These are phyloP conservation scores for Dioszegia aurantiaca DNA, from an alignment of 768 basidiomycete species.

Conservation along the genomic window DNA sequence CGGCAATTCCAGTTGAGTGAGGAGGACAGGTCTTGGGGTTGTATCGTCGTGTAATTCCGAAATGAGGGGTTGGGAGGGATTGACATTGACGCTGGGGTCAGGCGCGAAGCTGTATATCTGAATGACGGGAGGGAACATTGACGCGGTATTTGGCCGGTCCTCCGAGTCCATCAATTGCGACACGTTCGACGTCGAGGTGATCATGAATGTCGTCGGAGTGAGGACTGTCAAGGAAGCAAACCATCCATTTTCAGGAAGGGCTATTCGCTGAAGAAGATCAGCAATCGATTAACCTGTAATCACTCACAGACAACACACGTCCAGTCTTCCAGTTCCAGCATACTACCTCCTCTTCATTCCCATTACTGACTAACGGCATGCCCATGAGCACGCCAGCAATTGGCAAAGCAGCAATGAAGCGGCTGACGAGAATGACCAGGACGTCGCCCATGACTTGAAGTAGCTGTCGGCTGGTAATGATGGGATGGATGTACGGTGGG, in stretches of 20 bases:
- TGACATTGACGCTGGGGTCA: slow-evolving; percentile 25
- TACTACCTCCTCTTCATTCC: slow-evolving; percentile 58
- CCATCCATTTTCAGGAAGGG: slow-evolving; percentile 37
- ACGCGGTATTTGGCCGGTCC: slow-evolving; percentile 11
- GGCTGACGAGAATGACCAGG: slow-evolving; percentile 58
- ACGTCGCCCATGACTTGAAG: slow-evolving; percentile 62
- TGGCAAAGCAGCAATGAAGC: slow-evolving; percentile 44
- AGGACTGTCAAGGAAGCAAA: slow-evolving; percentile 42
- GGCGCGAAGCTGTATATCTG: slow-evolving; percentile 39
- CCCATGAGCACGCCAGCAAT: slow-evolving; percentile 31
- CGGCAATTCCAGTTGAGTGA: slow-evolving; percentile 39
- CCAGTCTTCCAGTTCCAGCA: slow-evolving; percentile 71
- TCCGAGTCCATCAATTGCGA: slow-evolving; percentile 31
- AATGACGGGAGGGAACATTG: slow-evolving; percentile 43
- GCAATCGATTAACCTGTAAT: not conserved
- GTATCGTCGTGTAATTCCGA: slow-evolving; percentile 37
- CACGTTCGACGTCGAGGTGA: slow-evolving; percentile 35
- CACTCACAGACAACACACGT: slow-evolving; percentile 57
- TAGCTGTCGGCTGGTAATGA: slow-evolving; percentile 39
- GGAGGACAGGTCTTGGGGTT: slow-evolving; percentile 34
- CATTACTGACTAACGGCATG: slow-evolving; percentile 25
- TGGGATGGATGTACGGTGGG: slow-evolving; percentile 26
- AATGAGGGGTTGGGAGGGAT: slow-evolving; percentile 35
- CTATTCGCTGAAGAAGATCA: slow-evolving; percentile 27
- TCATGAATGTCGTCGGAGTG: slow-evolving; percentile 43